Evolutionary conservation across 768 basidiomycete species (phyloP).

Genomic region (Termitomyces sp.): DNA sequence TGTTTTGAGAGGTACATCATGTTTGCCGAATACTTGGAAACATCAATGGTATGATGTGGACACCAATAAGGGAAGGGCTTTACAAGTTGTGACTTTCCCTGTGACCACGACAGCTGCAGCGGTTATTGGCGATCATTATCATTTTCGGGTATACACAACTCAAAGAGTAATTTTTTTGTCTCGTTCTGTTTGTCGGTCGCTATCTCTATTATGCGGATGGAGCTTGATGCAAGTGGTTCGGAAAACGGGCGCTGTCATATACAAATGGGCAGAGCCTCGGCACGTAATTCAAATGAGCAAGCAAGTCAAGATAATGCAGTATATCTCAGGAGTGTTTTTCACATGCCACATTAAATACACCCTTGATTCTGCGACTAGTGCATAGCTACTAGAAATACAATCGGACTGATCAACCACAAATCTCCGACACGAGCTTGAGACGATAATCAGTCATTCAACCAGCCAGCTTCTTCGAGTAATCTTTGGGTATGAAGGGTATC

Average conservation of each 20-base stretch:
- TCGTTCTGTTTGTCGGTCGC: no score
- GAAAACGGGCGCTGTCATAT: not conserved
- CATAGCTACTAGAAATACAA: not conserved
- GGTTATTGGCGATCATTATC: no score
- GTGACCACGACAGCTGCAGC: not conserved
- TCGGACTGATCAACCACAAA: not conserved
- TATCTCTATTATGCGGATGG: no score
- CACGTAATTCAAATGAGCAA: not conserved
- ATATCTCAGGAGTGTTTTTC: not conserved
- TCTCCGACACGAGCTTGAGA: not conserved
- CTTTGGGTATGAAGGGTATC: conserved; percentile 39
- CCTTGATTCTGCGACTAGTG: not conserved
- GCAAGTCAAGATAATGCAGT: not conserved
- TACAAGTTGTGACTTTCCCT: not conserved
- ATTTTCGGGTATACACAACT: not conserved
- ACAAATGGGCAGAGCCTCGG: not conserved
- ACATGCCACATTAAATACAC: not conserved
- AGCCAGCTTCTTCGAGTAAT: conserved; percentile 45
- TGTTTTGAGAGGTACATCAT: not conserved
- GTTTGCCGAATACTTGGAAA: no score
- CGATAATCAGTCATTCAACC: conserved; percentile 24
- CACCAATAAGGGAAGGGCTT: not conserved
- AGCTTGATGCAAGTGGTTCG: not conserved
- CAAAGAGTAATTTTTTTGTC: no score
- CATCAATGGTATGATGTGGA: not conserved